phyloP scores from a whole-genome alignment of 176 grass and related monocot genomes.

The Saccharum officinarum region DNA sequence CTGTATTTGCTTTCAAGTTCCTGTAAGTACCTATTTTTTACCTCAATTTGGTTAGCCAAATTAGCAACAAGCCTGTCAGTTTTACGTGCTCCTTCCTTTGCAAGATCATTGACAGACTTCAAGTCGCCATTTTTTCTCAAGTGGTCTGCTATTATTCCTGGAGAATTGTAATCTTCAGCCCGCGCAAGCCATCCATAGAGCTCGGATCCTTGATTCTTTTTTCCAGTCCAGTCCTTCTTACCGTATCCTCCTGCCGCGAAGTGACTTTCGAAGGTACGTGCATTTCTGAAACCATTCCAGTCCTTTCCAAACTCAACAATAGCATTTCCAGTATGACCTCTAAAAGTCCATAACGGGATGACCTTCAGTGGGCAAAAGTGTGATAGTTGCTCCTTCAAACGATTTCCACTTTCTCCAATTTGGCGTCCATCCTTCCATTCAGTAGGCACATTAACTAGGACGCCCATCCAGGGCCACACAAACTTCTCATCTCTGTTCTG shows the following conservation, averaged over 20 bases:
- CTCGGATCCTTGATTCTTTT: constrained; percentile 35
- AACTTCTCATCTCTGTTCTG: constrained; percentile 64
- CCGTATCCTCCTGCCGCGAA: constrained; percentile 42
- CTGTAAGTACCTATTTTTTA: constrained; percentile 47
- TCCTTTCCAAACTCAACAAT: constrained; percentile 77
- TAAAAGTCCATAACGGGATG: constrained; percentile 62
- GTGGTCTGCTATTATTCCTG: constrained; percentile 54
- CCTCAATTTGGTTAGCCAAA: constrained; percentile 56
- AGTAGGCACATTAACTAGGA: constrained; percentile 66
- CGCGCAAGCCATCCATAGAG: constrained; percentile 70
- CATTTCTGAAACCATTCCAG: constrained; percentile 74
- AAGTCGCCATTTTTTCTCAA: constrained; percentile 61
- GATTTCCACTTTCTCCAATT: constrained; percentile 64
- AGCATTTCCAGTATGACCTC: constrained; percentile 62
- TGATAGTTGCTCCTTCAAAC: constrained; percentile 54
- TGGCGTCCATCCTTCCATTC: constrained; percentile 56
- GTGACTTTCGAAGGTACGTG: constrained; percentile 63
- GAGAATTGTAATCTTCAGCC: constrained; percentile 54
- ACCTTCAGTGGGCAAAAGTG: constrained; percentile 58
- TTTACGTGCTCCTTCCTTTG: constrained; percentile 53
- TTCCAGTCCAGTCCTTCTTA: constrained; percentile 48
- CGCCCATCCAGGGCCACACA: constrained; percentile 76
- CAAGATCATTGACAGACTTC: constrained; percentile 59
- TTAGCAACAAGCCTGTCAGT: constrained; percentile 56
- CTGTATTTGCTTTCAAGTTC: constrained; percentile 49